Percentiles rank a stretch among this genome's conserved stretches.
phyloP scores from a whole-genome alignment of 2,329 filamentous ascomycete species.

The Alternaria sp. region DNA sequence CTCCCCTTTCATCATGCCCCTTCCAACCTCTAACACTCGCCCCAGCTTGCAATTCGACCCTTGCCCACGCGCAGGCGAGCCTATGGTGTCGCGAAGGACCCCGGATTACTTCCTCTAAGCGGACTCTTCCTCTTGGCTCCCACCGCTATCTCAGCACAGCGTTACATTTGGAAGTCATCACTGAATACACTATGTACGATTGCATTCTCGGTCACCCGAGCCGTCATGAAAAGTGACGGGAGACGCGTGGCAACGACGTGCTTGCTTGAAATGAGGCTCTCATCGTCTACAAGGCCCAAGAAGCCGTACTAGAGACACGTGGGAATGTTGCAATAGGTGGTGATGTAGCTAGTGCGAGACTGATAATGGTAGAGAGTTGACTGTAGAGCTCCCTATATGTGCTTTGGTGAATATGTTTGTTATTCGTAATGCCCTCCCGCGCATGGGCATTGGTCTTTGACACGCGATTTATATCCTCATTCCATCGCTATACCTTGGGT shows the following conservation, averaged over 20 bases:
- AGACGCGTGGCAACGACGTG: constrained; percentile 4
- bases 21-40: constrained; percentile 26
- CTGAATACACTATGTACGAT: constrained; percentile 15
- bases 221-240: not conserved
- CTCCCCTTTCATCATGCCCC: not conserved
- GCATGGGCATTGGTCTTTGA: not conserved
- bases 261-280: constrained; percentile 1
- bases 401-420: not conserved
- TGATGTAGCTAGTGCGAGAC: not conserved
- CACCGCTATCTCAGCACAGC: constrained; percentile 23
- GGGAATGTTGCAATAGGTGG: constrained; percentile 1
- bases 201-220: constrained; percentile 9
- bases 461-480: not conserved
- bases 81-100: constrained; percentile 94
- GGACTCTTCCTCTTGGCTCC: constrained; percentile 18
- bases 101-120: constrained; percentile 95
- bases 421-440: not conserved
- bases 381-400: not conserved
- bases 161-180: constrained; percentile 8
- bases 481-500: not conserved
- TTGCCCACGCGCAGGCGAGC: constrained; percentile 94
- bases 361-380: constrained; percentile 1
- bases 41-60: constrained; percentile 97
- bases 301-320: constrained; percentile 12
- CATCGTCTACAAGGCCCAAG: constrained; percentile 8